These are phyloP conservation scores for Pseudocercospora cruenta DNA, from an alignment of 2,329 filamentous ascomycete species.

Conservation along the genomic window DNA sequence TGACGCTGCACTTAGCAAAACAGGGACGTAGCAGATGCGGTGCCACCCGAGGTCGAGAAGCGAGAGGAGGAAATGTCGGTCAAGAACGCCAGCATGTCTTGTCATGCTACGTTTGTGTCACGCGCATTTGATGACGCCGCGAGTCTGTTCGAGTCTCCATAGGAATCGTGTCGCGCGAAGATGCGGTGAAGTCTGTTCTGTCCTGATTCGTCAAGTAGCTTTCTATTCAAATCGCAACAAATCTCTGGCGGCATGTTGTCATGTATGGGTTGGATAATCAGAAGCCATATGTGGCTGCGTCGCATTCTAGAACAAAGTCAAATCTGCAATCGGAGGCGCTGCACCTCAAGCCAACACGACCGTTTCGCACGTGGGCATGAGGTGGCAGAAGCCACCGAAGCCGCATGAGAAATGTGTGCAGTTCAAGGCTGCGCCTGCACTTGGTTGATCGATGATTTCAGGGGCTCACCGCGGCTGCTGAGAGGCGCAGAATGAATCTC, in stretches of 20 bases:
- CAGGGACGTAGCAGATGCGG: slow-evolving; percentile 11
- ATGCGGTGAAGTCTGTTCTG: slow-evolving; percentile 13
- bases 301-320: slow-evolving; percentile 7
- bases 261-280: neutral
- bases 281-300: neutral
- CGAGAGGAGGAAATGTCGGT: slow-evolving; percentile 15
- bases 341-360: neutral
- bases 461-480: neutral
- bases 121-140: slow-evolving; percentile 5
- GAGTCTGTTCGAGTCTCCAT: neutral
- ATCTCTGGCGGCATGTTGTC: neutral
- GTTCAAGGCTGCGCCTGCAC: neutral
- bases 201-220: neutral
- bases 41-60: slow-evolving; percentile 19
- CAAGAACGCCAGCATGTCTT: slow-evolving; percentile 19
- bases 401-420: neutral
- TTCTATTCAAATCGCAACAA: neutral
- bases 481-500: neutral
- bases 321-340: neutral
- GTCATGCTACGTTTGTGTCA: slow-evolving; percentile 11
- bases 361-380: slow-evolving; percentile 8
- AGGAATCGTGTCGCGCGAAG: slow-evolving; percentile 6
- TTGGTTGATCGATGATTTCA: neutral
- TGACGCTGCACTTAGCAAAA: slow-evolving; percentile 1
- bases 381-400: slow-evolving; percentile 1